phyloP scores from a whole-genome alignment of 225 moss, liverwort and hornwort species.

The Polytrichum formosum region DNA sequence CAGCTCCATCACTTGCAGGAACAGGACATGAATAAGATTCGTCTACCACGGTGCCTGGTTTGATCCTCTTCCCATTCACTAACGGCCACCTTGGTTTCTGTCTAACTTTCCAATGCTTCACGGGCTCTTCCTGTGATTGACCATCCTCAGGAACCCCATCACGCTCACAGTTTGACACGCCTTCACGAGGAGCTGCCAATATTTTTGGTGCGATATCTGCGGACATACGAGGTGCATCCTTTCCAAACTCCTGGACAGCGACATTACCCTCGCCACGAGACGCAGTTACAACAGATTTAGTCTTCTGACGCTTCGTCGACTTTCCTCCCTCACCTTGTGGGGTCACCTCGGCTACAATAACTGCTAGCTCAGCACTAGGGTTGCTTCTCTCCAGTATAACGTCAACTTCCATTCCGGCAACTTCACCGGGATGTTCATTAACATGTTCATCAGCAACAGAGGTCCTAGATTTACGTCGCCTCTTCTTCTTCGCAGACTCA shows the following conservation, averaged over 20 bases:
- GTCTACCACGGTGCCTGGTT: conserved; percentile 4
- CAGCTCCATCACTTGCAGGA: too few relatives aligned
- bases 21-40: background rate
- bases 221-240: background rate
- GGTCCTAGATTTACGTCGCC: conserved; percentile 5
- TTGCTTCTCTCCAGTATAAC: background rate
- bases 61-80: conserved; percentile 34
- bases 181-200: background rate
- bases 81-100: conserved; percentile 47
- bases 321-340: background rate
- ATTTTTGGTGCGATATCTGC: background rate
- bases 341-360: background rate
- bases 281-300: background rate
- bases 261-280: too few relatives aligned
- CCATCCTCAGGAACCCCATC: background rate
- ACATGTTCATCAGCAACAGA: background rate
- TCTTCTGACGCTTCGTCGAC: background rate
- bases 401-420: background rate
- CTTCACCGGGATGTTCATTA: conserved; percentile 2
- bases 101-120: conserved; percentile 15
- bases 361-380: background rate
- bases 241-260: background rate
- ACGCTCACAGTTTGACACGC: background rate
- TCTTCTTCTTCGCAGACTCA: conserved; percentile 16
- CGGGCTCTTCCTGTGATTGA: background rate